Evolutionary conservation across 805 yeast species (phyloP), one percentile per base, ranked within the genome.

Genomic region (Wickerhamiella hasegawae): DNA sequence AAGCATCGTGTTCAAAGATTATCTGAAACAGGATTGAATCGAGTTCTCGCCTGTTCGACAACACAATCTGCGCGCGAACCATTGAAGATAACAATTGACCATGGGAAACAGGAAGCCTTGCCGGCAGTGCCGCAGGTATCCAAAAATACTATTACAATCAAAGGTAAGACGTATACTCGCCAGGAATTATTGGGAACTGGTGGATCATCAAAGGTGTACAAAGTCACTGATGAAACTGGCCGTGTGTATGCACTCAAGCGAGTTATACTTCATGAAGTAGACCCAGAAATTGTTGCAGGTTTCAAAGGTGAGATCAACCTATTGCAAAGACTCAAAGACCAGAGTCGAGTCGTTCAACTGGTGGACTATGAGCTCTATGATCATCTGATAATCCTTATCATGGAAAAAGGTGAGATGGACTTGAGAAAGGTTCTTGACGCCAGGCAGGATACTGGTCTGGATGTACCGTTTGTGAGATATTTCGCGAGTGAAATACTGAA

Each of bases 351-450:
- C 10, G 28, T 26, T 16, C 10, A n/a, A 10, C 15, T 26, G 10
- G 6, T 26, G 16, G 28, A 26, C 15, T n/a, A 26, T n/a, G 28
- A 26, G 15, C 10, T 26, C 6, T 10, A 26, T 9, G 6, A 26
- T 8, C 9, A 26, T 16, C 10, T n/a, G 1, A 62, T 84, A 28
- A 66, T 68, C 48, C 58, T 84, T 42, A 80, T 83, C 2, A 82
- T 85, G 94, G 97, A 85, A 54, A 81, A 92, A 52, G 96, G 97
- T 18, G 95, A 85, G 43, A 69, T 77, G 33, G 95, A 85, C 53
- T 57, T 85, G 20, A 90, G 94, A 0, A 83, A 74, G 46, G 85
- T 84, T 10, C 62, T 85, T n/a, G n/a, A n/a, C n/a, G n/a, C n/a
- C n/a, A n/a, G n/a, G n/a, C n/a, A n/a, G n/a, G n/a, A n/a, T n/a